A percentile compares a stretch with the other conserved stretches of the same genome.
Evolutionary conservation across 2,329 filamentous ascomycete species (phyloP).

Genomic region (Sarocladiaceae sp.): DNA sequence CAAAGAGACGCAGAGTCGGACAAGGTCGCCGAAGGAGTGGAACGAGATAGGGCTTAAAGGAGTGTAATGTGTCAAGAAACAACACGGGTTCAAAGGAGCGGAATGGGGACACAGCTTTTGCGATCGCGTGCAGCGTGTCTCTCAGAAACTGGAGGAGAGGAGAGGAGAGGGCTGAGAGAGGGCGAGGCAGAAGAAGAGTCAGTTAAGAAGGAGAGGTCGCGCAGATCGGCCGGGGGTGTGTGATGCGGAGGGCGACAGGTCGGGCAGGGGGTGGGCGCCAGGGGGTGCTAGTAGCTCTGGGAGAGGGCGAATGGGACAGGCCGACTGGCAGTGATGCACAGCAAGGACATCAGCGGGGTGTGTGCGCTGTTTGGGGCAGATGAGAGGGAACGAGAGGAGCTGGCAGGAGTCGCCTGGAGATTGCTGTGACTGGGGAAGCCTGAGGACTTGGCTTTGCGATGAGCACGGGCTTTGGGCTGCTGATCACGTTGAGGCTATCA

Average conservation of each 20-base stretch:
- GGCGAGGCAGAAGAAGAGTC: conserved; percentile 1
- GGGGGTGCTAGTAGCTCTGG: conserved; percentile 8
- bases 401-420: background rate
- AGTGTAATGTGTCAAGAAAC: conserved; percentile 14
- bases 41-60: conserved; percentile 14
- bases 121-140: conserved; percentile 10
- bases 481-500: background rate
- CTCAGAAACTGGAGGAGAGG: conserved; percentile 6
- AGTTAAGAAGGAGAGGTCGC: conserved; percentile 8
- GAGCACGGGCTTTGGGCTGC: background rate
- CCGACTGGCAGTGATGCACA: background rate
- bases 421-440: background rate
- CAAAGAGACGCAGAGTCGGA: conserved; percentile 11
- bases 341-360: background rate
- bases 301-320: background rate
- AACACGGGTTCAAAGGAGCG: conserved; percentile 11
- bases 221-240: conserved; percentile 5
- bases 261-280: background rate
- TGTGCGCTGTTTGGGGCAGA: conserved; percentile 8
- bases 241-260: background rate
- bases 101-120: conserved; percentile 12
- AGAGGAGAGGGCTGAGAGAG: background rate
- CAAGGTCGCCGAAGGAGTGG: conserved; percentile 12
- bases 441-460: conserved; percentile 2
- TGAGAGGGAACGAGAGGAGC: background rate